A percentile compares a stretch with the other conserved stretches of the same genome.
Conservation (phyloP, 2,329 filamentous ascomycete genomes). For the Ophiostoma ips region DNA sequence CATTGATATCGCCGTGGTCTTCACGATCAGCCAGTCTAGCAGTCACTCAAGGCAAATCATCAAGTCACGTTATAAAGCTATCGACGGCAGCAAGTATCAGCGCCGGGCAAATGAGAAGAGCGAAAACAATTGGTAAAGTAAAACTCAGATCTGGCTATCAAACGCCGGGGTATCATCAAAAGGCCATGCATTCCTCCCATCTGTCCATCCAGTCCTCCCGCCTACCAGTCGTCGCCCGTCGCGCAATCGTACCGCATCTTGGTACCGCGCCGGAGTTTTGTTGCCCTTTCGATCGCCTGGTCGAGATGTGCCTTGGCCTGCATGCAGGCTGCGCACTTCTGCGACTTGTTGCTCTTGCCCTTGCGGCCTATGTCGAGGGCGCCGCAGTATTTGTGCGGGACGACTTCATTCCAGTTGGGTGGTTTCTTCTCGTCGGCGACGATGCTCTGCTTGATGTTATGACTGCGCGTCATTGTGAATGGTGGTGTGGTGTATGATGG, state of each 20-base stretch:
- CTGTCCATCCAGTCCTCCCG: neutral
- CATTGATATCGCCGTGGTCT: too few species aligned
- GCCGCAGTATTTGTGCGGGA: constrained; percentile 11
- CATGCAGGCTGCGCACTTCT: constrained; percentile 8
- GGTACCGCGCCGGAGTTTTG: constrained; percentile 6
- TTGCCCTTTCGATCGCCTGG: neutral
- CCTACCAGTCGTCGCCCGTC: constrained; percentile 1
- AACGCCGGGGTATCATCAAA: too few species aligned
- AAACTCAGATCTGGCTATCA: too few species aligned
- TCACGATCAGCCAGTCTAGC: too few species aligned
- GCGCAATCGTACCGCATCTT: constrained; percentile 9
- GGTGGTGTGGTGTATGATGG: neutral
- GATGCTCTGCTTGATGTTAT: constrained; percentile 1
- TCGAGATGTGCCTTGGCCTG: constrained; percentile 8
- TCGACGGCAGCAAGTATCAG: too few species aligned
- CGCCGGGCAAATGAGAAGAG: too few species aligned
- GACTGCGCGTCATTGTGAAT: constrained; percentile 8
- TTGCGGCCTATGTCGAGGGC: constrained; percentile 8
- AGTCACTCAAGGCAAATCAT: too few species aligned
- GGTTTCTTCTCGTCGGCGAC: constrained; percentile 5
- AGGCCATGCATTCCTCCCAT: too few species aligned
- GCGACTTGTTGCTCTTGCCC: constrained; percentile 11
- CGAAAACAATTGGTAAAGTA: too few species aligned
- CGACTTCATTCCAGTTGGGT: constrained; percentile 10
- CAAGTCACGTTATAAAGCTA: too few species aligned